These are phyloP conservation scores for Fusarium coffeatum DNA, from an alignment of 2,329 filamentous ascomycete species.

Conservation along the genomic window DNA sequence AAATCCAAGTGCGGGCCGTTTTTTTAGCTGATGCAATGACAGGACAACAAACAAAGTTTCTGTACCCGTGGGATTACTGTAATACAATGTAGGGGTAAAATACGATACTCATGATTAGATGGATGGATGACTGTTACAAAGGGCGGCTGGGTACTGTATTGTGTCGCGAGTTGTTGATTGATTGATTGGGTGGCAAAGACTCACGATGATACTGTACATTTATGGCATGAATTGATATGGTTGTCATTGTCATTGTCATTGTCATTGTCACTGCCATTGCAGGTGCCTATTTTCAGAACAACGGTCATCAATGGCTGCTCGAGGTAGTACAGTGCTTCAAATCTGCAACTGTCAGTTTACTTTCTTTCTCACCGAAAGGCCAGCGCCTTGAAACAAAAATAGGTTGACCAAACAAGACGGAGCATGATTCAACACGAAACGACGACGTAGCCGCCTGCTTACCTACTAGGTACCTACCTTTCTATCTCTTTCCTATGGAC, in stretches of 20 bases:
- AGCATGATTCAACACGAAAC: background rate
- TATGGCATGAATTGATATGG: slow-evolving; percentile 10
- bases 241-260: background rate
- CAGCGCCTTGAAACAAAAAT: background rate
- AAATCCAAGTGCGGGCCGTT: slow-evolving; percentile 29
- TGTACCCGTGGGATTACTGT: background rate
- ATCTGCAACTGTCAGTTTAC: background rate
- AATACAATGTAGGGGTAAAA: background rate
- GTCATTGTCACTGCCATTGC: background rate
- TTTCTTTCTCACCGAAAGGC: slow-evolving; percentile 1
- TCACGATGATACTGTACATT: slow-evolving; percentile 4
- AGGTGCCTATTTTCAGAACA: background rate
- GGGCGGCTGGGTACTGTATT: slow-evolving; percentile 9
- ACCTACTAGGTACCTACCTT: background rate
- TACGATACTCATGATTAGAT: background rate
- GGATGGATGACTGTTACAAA: background rate
- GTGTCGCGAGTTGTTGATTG: background rate
- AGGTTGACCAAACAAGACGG: background rate
- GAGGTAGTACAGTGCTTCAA: slow-evolving; percentile 2
- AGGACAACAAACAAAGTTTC: slow-evolving; percentile 15
- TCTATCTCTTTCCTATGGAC: no score
- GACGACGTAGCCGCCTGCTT: background rate
- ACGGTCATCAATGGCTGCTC: background rate
- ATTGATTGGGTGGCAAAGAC: slow-evolving; percentile 10
- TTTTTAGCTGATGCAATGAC: slow-evolving; percentile 16